These are phyloP conservation scores for Skeletonema tropicum DNA, from an alignment of 108 stramenopile species.

Conservation along the genomic window DNA sequence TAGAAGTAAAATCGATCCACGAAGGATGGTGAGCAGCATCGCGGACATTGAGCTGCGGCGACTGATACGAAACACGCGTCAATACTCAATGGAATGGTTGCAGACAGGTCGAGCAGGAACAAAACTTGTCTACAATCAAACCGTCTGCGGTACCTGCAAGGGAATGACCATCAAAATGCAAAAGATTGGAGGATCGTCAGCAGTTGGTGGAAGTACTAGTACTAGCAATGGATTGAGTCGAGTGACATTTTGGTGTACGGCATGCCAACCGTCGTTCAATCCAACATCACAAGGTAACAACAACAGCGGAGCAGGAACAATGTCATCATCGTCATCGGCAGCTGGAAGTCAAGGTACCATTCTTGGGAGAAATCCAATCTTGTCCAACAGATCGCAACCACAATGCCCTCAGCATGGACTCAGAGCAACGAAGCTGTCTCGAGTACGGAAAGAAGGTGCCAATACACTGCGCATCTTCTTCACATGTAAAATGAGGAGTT, in stretches of 20 bases:
- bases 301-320: conserved; percentile 9
- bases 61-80: conserved; percentile 38
- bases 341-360: background rate
- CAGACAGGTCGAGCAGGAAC: conserved; percentile 52
- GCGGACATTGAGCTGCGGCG: conserved; percentile 51
- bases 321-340: background rate
- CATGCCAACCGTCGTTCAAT: conserved; percentile 52
- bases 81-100: conserved; percentile 65
- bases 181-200: conserved; percentile 49
- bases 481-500: conserved; percentile 45
- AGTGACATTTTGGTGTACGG: conserved; percentile 65
- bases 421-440: conserved; percentile 27
- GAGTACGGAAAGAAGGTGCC: conserved; percentile 45
- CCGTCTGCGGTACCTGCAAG: conserved; percentile 56
- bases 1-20: conserved; percentile 55
- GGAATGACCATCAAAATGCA: conserved; percentile 55
- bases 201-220: background rate
- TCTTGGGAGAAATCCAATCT: conserved; percentile 4
- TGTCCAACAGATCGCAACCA: background rate
- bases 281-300: conserved; percentile 1
- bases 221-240: conserved; percentile 33
- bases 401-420: conserved; percentile 66
- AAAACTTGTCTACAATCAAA: conserved; percentile 72
- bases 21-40: conserved; percentile 36
- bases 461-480: conserved; percentile 59